These are phyloP conservation scores for Rhynchosporium secalis DNA, from an alignment of 2,329 filamentous ascomycete species.

Conservation along the genomic window DNA sequence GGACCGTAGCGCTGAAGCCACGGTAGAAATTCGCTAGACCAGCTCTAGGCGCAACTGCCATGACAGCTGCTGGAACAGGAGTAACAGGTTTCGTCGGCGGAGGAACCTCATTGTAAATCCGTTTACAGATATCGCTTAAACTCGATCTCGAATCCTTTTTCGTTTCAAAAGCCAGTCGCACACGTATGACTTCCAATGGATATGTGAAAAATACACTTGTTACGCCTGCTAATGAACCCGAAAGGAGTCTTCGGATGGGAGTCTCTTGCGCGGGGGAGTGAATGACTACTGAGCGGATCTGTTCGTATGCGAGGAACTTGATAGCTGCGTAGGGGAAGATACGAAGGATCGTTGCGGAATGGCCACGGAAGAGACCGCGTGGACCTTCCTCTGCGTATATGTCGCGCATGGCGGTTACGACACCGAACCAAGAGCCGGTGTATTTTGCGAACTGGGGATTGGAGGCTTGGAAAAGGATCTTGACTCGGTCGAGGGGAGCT, in stretches of 20 bases:
- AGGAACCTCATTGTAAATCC: conserved; percentile 80
- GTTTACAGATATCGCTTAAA: conserved; percentile 72
- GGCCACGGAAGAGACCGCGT: conserved; percentile 82
- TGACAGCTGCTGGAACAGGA: conserved; percentile 46
- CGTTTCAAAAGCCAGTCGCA: conserved; percentile 93
- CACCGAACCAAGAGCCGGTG: conserved; percentile 82
- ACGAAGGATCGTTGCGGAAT: conserved; percentile 88
- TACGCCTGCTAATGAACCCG: conserved; percentile 76
- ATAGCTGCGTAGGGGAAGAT: conserved; percentile 98
- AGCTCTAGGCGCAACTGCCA: conserved; percentile 57
- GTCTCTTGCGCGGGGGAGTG: conserved; percentile 74
- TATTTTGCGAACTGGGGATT: conserved; percentile 95
- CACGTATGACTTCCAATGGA: conserved; percentile 87
- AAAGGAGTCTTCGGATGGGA: conserved; percentile 69
- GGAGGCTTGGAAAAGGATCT: conserved; percentile 96
- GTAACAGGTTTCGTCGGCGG: conserved; percentile 41
- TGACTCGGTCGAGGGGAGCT: conserved; percentile 93
- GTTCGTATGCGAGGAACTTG: conserved; percentile 97
- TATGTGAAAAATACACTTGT: conserved; percentile 96
- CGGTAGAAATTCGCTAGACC: conserved; percentile 92
- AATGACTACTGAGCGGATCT: conserved; percentile 82
- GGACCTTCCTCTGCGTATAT: conserved; percentile 77
- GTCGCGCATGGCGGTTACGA: conserved; percentile 77
- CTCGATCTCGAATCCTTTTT: conserved; percentile 70
- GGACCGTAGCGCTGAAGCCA: conserved; percentile 84